Percentiles rank a stretch among this genome's conserved stretches.
Evolutionary conservation across 192 early-diverging fungal genomes (phyloP).

Genomic region (Funneliformis geosporum): DNA sequence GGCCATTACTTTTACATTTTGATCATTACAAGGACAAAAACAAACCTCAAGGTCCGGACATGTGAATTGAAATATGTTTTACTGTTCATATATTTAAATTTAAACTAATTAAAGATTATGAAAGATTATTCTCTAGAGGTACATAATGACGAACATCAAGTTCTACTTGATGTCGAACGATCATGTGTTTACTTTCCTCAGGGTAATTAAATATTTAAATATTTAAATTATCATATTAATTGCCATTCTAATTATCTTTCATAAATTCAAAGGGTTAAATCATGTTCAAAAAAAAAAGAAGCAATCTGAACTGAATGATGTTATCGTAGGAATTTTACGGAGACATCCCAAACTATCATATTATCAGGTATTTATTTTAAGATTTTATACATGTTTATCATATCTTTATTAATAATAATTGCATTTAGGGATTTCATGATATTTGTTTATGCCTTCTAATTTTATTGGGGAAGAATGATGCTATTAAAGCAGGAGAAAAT

Average conservation of each 20-base stretch:
- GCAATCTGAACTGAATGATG: constrained; percentile 47
- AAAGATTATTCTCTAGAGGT: constrained; percentile 6
- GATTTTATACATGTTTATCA: neutral
- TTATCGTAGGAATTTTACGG: constrained; percentile 52
- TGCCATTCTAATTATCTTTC: too few relatives aligned
- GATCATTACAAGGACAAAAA: constrained; percentile 31
- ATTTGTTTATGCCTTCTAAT: constrained; percentile 50
- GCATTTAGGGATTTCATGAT: constrained; percentile 57
- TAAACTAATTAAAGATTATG: neutral
- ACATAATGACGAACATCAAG: constrained; percentile 55
- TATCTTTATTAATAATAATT: neutral
- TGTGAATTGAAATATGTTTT: neutral
- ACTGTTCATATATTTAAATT: neutral
- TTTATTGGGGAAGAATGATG: constrained; percentile 46
- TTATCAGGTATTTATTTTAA: constrained; percentile 50
- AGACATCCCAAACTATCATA: constrained; percentile 52
- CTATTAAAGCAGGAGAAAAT: constrained; percentile 43
- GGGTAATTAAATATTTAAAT: constrained; percentile 24
- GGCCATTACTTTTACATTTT: constrained; percentile 49
- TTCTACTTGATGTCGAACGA: constrained; percentile 48
- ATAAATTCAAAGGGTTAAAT: constrained; percentile 22
- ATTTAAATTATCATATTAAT: neutral
- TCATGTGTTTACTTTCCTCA: constrained; percentile 48
- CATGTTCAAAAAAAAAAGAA: constrained; percentile 42
- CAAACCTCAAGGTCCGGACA: neutral